Base-by-base conservation (phyloP, 2,329 filamentous ascomycete species). In the Aspergillus quadricinctus region DNA sequence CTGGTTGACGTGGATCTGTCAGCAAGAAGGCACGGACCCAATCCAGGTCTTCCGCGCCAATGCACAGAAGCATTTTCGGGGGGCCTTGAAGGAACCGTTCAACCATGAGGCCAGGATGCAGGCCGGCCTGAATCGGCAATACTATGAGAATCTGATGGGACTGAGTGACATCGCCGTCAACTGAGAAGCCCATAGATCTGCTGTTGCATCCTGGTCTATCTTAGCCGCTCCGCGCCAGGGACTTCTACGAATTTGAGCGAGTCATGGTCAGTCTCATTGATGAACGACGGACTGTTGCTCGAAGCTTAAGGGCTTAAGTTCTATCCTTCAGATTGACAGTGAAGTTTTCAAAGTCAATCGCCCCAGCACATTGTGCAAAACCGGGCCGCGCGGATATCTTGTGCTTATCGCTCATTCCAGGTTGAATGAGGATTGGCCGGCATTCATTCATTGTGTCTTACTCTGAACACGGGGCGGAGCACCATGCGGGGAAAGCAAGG, bases 1-100 rank as follows among this genome's bases (percentile, higher is more conserved):
- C 35, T 79, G 77, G 77, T 55, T 79, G 41, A 75, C 69, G 1
- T 79, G 77, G 77, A 78, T 79, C 23, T 79, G 77, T 50, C 66
- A 72, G 29, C 72, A 78, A 48, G 77, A 79, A 62, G 71, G 67
- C 11, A 76, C 74, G 0, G 75, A 79, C 55, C 75, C 77, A 0
- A 74, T 79, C 4, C 67, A 76, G 46, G 75, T 79, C 4, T 79
- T 79, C 62, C 71, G 77, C 3, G 59, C 59, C 45, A 78, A 77
- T 56, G 77, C 79, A 14, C 67, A 69, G 55, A 72, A 71, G 27
- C 73, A 78, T 60, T 79, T 78, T 57, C 64, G 66, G 48, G 77
- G 77, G 5, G 66, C 69, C 4, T 65, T 79, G 11, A 75, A 74
- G 43, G 77, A 76, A 2, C 77, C 77, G 0, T 79, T 79, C 48